phyloP scores from a whole-genome alignment of 352 stramenopile genomes.

The Globisporangium canariense region DNA sequence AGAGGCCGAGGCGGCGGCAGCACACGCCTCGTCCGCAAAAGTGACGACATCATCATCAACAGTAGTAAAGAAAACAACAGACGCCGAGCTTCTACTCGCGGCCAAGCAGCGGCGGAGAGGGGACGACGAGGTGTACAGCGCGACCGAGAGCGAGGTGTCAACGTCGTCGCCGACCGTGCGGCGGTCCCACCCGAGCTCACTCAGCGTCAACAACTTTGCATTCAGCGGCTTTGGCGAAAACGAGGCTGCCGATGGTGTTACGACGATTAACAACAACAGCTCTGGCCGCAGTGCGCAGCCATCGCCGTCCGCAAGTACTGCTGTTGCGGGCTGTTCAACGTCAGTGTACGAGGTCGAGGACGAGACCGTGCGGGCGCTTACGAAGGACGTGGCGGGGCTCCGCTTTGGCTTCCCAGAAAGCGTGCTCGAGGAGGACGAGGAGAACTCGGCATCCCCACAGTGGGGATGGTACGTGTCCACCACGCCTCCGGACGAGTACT shows the following conservation, averaged over 20 bases:
- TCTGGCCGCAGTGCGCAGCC: neutral
- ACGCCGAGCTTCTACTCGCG: slow-evolving; percentile 9
- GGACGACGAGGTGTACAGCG: slow-evolving; percentile 64
- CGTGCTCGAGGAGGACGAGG: slow-evolving; percentile 33
- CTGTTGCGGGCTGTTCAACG: neutral
- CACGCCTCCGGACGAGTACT: slow-evolving; percentile 73
- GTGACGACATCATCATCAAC: slow-evolving; percentile 8
- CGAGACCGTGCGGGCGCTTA: neutral
- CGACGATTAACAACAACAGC: neutral
- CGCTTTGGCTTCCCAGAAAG: slow-evolving; percentile 13
- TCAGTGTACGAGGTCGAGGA: neutral
- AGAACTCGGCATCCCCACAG: slow-evolving; percentile 49
- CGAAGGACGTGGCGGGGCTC: neutral
- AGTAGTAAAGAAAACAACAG: slow-evolving; percentile 5
- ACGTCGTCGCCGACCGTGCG: slow-evolving; percentile 25
- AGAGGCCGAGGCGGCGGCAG: neutral
- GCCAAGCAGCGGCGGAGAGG: slow-evolving; percentile 19
- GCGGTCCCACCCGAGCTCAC: slow-evolving; percentile 9
- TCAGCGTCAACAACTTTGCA: slow-evolving; percentile 15
- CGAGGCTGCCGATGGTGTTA: neutral
- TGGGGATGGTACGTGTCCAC: slow-evolving; percentile 85
- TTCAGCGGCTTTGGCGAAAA: slow-evolving; percentile 8
- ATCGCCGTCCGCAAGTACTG: too few relatives aligned
- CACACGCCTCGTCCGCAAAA: neutral
- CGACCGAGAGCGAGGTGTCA: slow-evolving; percentile 64